Evolutionary conservation across 176 grass and related monocot species (phyloP), one percentile per base, ranked within the genome.

Genomic region (Hordeum marinum): DNA sequence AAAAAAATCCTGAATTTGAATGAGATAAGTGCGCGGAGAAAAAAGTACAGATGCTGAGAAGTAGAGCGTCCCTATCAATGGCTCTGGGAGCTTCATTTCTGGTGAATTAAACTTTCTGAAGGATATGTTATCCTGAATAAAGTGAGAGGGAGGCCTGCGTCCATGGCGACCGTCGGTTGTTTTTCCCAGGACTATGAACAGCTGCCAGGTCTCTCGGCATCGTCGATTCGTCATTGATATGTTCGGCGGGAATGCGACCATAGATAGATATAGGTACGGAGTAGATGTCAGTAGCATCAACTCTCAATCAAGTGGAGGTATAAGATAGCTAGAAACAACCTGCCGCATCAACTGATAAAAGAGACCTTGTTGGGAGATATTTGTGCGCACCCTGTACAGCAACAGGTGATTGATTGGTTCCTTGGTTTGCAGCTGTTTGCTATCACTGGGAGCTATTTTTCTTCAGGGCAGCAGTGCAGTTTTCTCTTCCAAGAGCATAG

Each of bases 101-200:
- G 52, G 76, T 61, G 72, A 77, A 36, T 60, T 60, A 55, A 55
- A 21, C 66, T 67, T 55, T 40, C 9, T 59, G 73, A 60, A 46
- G 29, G 72, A 83, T 83, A 70, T 70, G 72, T 32, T 77, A 70
- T 63, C 68, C 80, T 78, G 15, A 27, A 77, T 50, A 78, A 82
- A 70, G 80, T 62, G 74, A n/a, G 5, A 88, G 74, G 18, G 54
- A 64, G 57, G 57, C 41, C 34, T 79, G 74, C 68, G 10, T 62
- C 68, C 86, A 62, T 78, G 27, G 50, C 39, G 37, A 25, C 63
- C 79, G 63, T 82, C 62, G 37, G 46, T 82, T 77, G 24, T 14
- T 13, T 14, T 13, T 48, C 45, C 20, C 54, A 57, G 54, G 54
- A 57, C 54, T 57, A 32, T 77, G 50, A 52, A 31, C 13, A 46